These are phyloP conservation scores for Senna tora DNA, from an alignment of 306 rosid genomes.

Conservation along the genomic window DNA sequence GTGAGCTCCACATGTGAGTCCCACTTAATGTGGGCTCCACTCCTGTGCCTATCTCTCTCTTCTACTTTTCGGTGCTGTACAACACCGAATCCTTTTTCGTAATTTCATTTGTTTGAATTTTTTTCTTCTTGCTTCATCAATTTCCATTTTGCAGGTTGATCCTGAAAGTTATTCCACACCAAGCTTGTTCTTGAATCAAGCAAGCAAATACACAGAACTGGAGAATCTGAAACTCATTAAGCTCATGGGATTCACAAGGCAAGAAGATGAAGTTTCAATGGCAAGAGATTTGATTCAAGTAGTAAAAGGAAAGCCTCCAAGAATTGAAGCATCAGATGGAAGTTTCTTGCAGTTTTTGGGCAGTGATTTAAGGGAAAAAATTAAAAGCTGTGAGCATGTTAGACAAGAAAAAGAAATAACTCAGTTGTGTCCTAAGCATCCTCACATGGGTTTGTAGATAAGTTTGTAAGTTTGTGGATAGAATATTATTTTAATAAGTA, in stretches of 20 bases:
- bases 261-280: conserved; percentile 46
- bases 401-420: conserved; percentile 7
- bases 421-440: conserved; percentile 22
- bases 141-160: conserved; percentile 53
- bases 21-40: too few relatives aligned
- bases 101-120: too few relatives aligned
- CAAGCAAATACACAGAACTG: conserved; percentile 32
- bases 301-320: conserved; percentile 42
- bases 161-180: conserved; percentile 37
- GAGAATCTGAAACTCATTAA: conserved; percentile 50
- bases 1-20: too few relatives aligned
- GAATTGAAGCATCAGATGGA: conserved; percentile 46
- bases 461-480: background rate
- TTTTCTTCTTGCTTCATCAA: too few relatives aligned
- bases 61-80: too few relatives aligned
- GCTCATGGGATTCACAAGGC: conserved; percentile 49
- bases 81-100: too few relatives aligned
- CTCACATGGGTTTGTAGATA: conserved; percentile 26
- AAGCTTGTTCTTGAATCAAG: conserved; percentile 38
- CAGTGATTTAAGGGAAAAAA: conserved; percentile 2
- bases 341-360: conserved; percentile 35
- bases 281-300: conserved; percentile 40
- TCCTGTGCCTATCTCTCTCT: too few relatives aligned
- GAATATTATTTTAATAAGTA: too few relatives aligned
- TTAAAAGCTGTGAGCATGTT: background rate